phyloP scores from a whole-genome alignment of 139 green algal genomes.

The Choricystis sp. region DNA sequence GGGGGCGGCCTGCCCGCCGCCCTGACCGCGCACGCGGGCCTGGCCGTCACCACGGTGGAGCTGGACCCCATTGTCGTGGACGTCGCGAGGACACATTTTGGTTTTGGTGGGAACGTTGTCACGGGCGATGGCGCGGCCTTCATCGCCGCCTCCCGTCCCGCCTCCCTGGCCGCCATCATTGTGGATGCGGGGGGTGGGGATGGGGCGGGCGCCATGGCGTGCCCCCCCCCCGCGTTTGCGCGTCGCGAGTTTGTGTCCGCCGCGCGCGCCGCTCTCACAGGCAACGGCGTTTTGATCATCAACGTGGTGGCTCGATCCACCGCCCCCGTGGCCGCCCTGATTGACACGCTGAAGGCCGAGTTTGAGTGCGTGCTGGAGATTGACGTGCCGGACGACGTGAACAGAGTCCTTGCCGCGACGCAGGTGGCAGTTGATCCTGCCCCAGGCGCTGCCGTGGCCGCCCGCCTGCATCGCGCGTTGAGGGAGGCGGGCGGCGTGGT shows the following conservation, averaged over 20 bases:
- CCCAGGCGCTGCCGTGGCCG: background rate
- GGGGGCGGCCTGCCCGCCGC: slow-evolving; percentile 36
- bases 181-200: slow-evolving; percentile 28
- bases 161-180: slow-evolving; percentile 16
- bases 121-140: no score
- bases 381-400: slow-evolving; percentile 22
- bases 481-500: background rate
- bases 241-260: slow-evolving; percentile 11
- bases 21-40: slow-evolving; percentile 13
- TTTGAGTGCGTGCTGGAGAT: slow-evolving; percentile 16
- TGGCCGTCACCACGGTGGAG: slow-evolving; percentile 23
- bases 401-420: slow-evolving; percentile 19
- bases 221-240: slow-evolving; percentile 26
- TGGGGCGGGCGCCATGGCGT: slow-evolving; percentile 21
- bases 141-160: no score
- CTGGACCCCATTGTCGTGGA: slow-evolving; percentile 28
- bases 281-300: background rate
- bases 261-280: background rate
- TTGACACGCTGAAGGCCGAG: slow-evolving; percentile 2
- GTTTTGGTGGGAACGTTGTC: no score
- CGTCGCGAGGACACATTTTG: slow-evolving; percentile 35
- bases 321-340: background rate
- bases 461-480: background rate
- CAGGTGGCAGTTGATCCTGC: background rate
- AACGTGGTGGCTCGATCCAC: background rate